A percentile compares a stretch with the other conserved stretches of the same genome.
These are phyloP conservation scores for Pseudonectria foliicola DNA, from an alignment of 2,329 filamentous ascomycete genomes.

Conservation along the genomic window DNA sequence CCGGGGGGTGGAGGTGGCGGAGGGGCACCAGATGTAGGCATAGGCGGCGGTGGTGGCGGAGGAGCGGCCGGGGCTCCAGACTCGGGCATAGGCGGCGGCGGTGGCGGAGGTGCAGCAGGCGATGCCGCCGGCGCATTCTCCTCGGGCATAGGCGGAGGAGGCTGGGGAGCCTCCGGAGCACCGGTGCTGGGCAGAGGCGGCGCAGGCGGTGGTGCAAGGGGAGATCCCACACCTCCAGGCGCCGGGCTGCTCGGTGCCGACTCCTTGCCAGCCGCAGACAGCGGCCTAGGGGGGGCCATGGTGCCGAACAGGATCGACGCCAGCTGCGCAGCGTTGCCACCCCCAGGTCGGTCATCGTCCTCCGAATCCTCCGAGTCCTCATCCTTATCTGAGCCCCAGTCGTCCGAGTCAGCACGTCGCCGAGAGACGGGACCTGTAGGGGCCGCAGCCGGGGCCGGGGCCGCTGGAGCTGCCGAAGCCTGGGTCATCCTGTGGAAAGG, in stretches of 20 bases:
- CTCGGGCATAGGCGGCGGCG: constrained; percentile 27
- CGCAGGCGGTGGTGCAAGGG: constrained; percentile 32
- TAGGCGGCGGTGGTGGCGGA: constrained; percentile 29
- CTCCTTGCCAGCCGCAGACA: constrained; percentile 75
- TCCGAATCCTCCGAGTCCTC: constrained; percentile 53
- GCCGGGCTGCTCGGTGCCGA: constrained; percentile 34
- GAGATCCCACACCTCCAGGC: constrained; percentile 33
- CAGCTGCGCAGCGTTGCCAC: constrained; percentile 80
- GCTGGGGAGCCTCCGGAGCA: constrained; percentile 25
- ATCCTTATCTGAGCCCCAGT: constrained; percentile 72
- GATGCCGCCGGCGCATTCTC: constrained; percentile 19
- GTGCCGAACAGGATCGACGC: constrained; percentile 94
- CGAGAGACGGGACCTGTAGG: constrained; percentile 47
- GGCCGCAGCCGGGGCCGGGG: constrained; percentile 27
- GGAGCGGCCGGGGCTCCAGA: constrained; percentile 31
- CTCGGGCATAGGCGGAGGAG: constrained; percentile 23
- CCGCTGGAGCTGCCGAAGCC: constrained; percentile 34
- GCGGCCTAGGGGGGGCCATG: constrained; percentile 85
- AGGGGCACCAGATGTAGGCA: constrained; percentile 26
- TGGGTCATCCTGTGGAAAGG: constrained; percentile 86
- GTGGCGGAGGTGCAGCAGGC: constrained; percentile 21
- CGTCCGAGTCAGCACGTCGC: constrained; percentile 55
- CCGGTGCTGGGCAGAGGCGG: constrained; percentile 25
- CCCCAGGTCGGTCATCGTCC: constrained; percentile 71
- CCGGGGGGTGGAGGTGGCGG: constrained; percentile 37